Percentiles rank a stretch among this genome's conserved stretches.
Conservation (phyloP, 306 rosid species). For the Medicago ruthenica region DNA sequence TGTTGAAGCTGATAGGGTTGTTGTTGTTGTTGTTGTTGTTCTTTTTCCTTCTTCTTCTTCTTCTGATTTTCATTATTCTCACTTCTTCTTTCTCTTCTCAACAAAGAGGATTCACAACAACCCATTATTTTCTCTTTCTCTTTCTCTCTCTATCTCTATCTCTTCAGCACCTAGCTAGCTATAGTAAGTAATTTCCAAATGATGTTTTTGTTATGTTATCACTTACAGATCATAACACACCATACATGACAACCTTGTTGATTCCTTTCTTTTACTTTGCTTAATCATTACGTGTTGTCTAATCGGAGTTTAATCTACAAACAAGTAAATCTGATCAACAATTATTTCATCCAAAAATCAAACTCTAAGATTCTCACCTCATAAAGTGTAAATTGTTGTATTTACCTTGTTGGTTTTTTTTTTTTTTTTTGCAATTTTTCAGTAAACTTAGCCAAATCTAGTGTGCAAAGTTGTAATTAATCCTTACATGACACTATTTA, state of each 20-base stretch:
- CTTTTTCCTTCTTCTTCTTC: neutral
- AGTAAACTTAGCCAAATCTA: neutral
- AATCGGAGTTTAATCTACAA: too few relatives aligned
- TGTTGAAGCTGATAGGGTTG: constrained; percentile 39
- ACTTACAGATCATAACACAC: constrained; percentile 1
- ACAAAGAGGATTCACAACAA: constrained; percentile 21
- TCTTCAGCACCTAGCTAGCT: neutral
- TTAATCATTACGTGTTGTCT: neutral
- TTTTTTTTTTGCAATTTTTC: neutral
- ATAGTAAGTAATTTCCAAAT: too few relatives aligned
- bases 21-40: constrained; percentile 41
- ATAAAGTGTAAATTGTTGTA: too few relatives aligned
- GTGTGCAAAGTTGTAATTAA: neutral
- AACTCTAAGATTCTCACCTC: too few relatives aligned
- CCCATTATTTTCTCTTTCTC: neutral
- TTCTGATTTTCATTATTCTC: neutral
- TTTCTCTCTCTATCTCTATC: neutral
- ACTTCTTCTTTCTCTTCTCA: neutral
- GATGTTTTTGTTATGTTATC: too few relatives aligned
- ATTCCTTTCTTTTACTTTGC: neutral
- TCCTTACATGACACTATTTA: neutral
- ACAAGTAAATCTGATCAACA: too few relatives aligned
- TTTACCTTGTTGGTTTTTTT: neutral
- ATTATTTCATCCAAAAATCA: too few relatives aligned
- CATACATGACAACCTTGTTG: neutral